Conservation (phyloP, 192 early-diverging fungal species). For the Coemansia erecta region DNA sequence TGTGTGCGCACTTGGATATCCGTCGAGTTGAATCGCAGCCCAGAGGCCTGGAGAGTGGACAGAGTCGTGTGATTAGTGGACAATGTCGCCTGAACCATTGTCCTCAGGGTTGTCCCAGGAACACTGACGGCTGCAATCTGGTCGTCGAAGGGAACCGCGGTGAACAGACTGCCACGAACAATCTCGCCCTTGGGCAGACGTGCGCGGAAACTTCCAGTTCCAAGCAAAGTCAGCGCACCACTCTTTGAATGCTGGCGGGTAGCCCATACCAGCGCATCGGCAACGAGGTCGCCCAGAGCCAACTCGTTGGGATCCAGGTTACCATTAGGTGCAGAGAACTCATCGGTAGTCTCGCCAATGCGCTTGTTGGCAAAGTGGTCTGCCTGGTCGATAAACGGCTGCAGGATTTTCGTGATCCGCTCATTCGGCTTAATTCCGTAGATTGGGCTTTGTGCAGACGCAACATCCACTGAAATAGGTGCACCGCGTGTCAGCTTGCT, state of each 20-base stretch:
- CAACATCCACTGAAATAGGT: constrained; percentile 59
- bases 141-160: constrained; percentile 67
- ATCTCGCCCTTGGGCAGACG: constrained; percentile 56
- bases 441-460: constrained; percentile 47
- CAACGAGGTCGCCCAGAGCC: constrained; percentile 62
- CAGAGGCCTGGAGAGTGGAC: constrained; percentile 60
- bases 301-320: constrained; percentile 54
- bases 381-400: constrained; percentile 20
- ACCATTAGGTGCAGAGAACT: constrained; percentile 47
- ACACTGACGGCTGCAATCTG: constrained; percentile 47
- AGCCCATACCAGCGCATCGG: constrained; percentile 62
- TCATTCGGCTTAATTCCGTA: constrained; percentile 44
- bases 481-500: constrained; percentile 54
- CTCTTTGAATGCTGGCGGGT: constrained; percentile 11
- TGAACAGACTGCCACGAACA: constrained; percentile 58
- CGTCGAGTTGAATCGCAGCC: constrained; percentile 47
- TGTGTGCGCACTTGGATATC: constrained; percentile 4
- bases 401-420: constrained; percentile 7
- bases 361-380: constrained; percentile 28
- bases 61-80: constrained; percentile 37
- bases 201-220: constrained; percentile 64
- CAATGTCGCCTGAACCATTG: constrained; percentile 46
- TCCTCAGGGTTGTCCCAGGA: constrained; percentile 56
- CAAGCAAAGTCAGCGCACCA: constrained; percentile 56
- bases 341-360: constrained; percentile 46